Base-by-base conservation (phyloP, 352 stramenopile species). In the Globisporangium acanthophoron region DNA sequence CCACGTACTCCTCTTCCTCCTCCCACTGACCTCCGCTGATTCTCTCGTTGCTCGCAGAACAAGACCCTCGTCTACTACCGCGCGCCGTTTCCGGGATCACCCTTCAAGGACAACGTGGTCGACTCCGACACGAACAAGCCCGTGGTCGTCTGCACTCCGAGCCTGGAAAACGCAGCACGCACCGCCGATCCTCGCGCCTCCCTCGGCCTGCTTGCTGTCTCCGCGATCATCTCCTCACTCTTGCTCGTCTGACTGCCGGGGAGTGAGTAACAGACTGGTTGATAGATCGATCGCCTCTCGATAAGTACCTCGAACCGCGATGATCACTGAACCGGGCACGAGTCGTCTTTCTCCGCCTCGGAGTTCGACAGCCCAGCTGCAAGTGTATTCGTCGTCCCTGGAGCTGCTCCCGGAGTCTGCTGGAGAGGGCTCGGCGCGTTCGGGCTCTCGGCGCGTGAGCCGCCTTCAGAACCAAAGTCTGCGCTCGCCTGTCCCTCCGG, bases 81-180 rank as follows among this genome's bases (percentile, higher is more conserved):
- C 46, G 76, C 78, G n/a, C 81, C 76, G 37, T 94, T 78, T 55
- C 82, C 83, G 31, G 83, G 85, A 16, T 92, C 84, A 29, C 85
- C 85, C 6, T 94, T 94, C 61, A 78, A 77, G 51, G 75, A 86
- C 64, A 90, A 94, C 52, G 67, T 56, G 8, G 81, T 90, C 12
- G 73, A 92, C 54, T 58, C 76, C 5, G 71, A 92, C 54, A 89
- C 76, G 31, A 76, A 80, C 64, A 85, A 92, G 41, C 77, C 83
- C 7, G 21, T 94, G 5, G 66, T 86, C 15, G 81, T 94, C 9
- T 96, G 86, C 62, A 96, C 86, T 16, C 85, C 85, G 7, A 92
- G 80, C 49, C 76, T 96, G 35, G 76, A 90, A 62, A 92, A 94
- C 53, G 48, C 39, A 5, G 73, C 58, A 6, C 52, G 24, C 16